Base-by-base conservation (phyloP, 441 rosid genomes). In the Mallotus repandus region DNA sequence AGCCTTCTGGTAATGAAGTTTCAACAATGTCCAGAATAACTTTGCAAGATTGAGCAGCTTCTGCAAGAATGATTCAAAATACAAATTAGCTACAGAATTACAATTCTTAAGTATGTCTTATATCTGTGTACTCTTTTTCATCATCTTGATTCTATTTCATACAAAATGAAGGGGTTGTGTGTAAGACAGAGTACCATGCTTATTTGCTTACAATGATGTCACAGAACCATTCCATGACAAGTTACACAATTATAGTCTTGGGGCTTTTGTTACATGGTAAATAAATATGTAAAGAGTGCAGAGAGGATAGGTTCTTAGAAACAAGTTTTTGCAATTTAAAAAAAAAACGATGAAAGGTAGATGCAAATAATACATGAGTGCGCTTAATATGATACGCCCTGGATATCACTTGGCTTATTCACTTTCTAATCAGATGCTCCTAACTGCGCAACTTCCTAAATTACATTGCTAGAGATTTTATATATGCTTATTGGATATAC, bases 11-110 rank as follows among this genome's bases (percentile, higher is more conserved):
- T 61, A 89, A 77, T 77, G 98, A 89, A 84, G 91, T 83, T 80
- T 93, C 98, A 3, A 93, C 84, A 38, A 89, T 85, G 80, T 93
- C 98, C 80, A 91, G 84, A 85, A 93, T 84, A 61, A 84, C 88
- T 83, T 84, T 89, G 82, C 98, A 93, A 62, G 92, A 83, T 78
- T 86, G 86, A 67, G 98, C 98, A 80, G 97, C 97, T 84, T 93
- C 98, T 93, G 95, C 86, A 88, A 81, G 79, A 81, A 80, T 57
- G 62, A 62, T 71, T 65, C 18, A 19, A 45, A 46, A 74, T 22
- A 64, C 63, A 66, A 1, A 76, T 80, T 46, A 80, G 80, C 77
- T 65, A 5, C 53, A 45, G 35, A 21, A 70, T 8, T 46, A 41
- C 59, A 21, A 29, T 49, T 25, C 15, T 49, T 2, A 32, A 15